A percentile compares a stretch with the other conserved stretches of the same genome.
These are phyloP conservation scores for Penicillium capsulatum DNA, from an alignment of 2,329 filamentous ascomycete species.

Conservation along the genomic window DNA sequence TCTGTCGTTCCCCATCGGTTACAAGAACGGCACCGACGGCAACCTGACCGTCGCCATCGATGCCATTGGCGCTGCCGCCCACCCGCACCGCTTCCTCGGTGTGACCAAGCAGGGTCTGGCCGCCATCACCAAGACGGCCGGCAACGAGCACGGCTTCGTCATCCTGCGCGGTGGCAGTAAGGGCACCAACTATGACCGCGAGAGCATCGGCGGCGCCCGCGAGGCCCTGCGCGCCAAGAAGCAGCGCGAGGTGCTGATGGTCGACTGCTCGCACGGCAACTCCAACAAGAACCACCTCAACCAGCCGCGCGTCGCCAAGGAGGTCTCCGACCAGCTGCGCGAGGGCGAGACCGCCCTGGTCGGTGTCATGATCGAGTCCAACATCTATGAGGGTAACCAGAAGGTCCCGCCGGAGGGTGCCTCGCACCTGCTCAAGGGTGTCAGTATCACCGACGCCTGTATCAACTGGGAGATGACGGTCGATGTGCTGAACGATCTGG, in stretches of 20 bases:
- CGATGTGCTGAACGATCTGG: slow-evolving; percentile 75
- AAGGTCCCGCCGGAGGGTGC: slow-evolving; percentile 84
- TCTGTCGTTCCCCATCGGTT: slow-evolving; percentile 94
- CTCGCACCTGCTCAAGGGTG: slow-evolving; percentile 73
- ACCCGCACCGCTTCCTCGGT: slow-evolving; percentile 89
- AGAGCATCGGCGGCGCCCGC: slow-evolving; percentile 73
- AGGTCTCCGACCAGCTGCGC: slow-evolving; percentile 77
- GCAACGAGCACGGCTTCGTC: slow-evolving; percentile 96
- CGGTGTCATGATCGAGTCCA: slow-evolving; percentile 98
- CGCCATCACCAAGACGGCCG: slow-evolving; percentile 86
- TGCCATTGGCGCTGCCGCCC: slow-evolving; percentile 70
- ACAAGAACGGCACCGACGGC: slow-evolving; percentile 99
- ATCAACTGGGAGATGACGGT: slow-evolving; percentile 89
- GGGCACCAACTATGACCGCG: slow-evolving; percentile 89
- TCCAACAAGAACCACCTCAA: slow-evolving; percentile 97
- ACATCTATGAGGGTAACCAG: slow-evolving; percentile 86
- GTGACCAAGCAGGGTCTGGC: slow-evolving; percentile 97
- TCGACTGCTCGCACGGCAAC: slow-evolving; percentile 98
- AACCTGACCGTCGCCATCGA: slow-evolving; percentile 88
- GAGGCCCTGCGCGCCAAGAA: slow-evolving; percentile 76
- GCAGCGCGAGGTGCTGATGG: slow-evolving; percentile 87
- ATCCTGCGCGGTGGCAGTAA: slow-evolving; percentile 87
- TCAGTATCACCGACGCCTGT: slow-evolving; percentile 94
- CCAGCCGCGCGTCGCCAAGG: slow-evolving; percentile 86
- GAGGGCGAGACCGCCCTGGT: slow-evolving; percentile 84